Base-by-base conservation (phyloP, 1,284 basidiomycete species). In the Mycosarcoma maydis region DNA sequence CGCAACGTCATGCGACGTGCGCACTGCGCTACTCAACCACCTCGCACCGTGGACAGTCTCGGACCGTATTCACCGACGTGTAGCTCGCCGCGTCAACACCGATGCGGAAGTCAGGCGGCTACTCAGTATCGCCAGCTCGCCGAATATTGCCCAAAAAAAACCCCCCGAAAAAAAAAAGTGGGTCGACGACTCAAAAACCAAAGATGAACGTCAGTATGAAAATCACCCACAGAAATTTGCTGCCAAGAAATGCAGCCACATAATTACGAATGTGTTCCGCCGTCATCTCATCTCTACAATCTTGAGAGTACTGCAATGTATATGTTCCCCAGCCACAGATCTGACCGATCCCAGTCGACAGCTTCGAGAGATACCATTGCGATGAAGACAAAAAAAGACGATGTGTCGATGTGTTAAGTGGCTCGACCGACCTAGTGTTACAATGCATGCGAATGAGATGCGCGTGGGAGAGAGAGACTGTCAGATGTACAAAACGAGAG, bases 351-450 rank as follows among this genome's bases (percentile, higher is more conserved):
- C n/a, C n/a, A n/a, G n/a, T n/a, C n/a, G n/a, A n/a, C n/a, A n/a
- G n/a, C 29, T 30, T 49, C 36, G 10, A 47, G 57, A 48, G 44
- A 55, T 62, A 68, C 65, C 50, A 62, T 68, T 55, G 29, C 46
- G 27, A 56, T 30, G 30, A 43, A 45, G 38, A 36, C 33, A 16
- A 19, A 29, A 19, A 19, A 40, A 16, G 16, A 32, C 46, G 22
- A 48, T 26, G 36, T 52, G 64, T 66, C 68, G 48, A 71, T 61
- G 58, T 65, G 61, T 73, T 65, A 69, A 72, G 65, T 59, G 70
- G 66, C 70, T 69, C 61, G 70, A 73, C 60, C 59, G 54, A 53
- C 56, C 68, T 29, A 14, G 6, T 57, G 44, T 48, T 62, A 64
- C 55, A 54, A 41, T 22, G 6, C 24, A 20, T 30, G 41, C 29